Evolutionary conservation across 2,329 filamentous ascomycete genomes (phyloP).

Genomic region (Dactylellina drechsleri): DNA sequence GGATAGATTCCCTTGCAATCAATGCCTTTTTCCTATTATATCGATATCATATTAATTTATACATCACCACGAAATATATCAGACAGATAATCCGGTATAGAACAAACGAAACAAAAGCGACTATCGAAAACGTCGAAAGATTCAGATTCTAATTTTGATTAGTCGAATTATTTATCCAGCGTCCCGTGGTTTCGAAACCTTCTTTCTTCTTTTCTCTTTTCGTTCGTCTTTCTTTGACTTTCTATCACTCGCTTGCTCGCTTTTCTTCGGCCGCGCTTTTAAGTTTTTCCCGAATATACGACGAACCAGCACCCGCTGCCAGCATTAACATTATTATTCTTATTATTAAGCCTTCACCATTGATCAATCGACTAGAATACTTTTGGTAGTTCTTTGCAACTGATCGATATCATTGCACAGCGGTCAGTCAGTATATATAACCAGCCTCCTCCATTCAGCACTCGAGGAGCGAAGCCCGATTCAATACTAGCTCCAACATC

Average conservation of each 20-base stretch:
- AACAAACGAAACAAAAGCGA: too few relatives aligned
- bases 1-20: slow-evolving; percentile 31
- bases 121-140: slow-evolving; percentile 5
- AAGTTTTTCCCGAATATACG: background rate
- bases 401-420: too few relatives aligned
- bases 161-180: slow-evolving; percentile 16
- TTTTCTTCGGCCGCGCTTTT: background rate
- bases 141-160: slow-evolving; percentile 34
- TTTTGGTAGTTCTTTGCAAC: too few relatives aligned
- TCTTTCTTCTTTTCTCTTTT: slow-evolving; percentile 5
- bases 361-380: too few relatives aligned
- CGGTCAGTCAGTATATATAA: slow-evolving; percentile 6
- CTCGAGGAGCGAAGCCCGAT: background rate
- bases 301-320: too few relatives aligned
- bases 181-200: slow-evolving; percentile 34
- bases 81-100: slow-evolving; percentile 11
- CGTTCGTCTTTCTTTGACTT: background rate
- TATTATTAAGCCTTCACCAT: too few relatives aligned
- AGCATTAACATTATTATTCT: too few relatives aligned
- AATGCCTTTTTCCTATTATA: slow-evolving; percentile 40
- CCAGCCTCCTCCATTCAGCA: slow-evolving; percentile 10
- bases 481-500: slow-evolving; percentile 16
- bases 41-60: slow-evolving; percentile 45
- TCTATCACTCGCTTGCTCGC: slow-evolving; percentile 15
- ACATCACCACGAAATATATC: slow-evolving; percentile 31